Evolutionary conservation across 345 rosid species (phyloP), one percentile per base, ranked within the genome.

Genomic region (Mangifera indica): DNA sequence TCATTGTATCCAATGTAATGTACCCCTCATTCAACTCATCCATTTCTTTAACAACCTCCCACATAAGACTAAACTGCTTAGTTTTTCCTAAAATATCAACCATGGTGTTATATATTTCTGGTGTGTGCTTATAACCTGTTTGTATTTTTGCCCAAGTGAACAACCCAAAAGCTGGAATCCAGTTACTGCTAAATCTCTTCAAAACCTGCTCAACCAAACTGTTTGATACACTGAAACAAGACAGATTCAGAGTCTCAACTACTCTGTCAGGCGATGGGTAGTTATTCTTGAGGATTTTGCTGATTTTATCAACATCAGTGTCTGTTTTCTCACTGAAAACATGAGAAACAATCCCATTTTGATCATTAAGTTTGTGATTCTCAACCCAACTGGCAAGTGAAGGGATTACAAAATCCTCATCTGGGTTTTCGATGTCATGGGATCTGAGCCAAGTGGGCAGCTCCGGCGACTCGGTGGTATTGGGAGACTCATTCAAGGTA

Each of bases 141-240:
- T 85, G 93, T 49, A 81, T 53, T 78, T 90, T 85, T 78, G 97
- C 95, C 97, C 98, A 92, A 61, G 21, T 74, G 94, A 93, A 93
- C 61, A 84, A 63, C 48, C 91, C 95, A 48, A 81, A 82, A 11
- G 92, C 85, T n/a, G 84, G 73, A 26, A 79, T 70, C 97, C 91
- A 90, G 1, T 82, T 85, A 57, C 78, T 82, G 72, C 87, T 80
- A 70, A 88, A 93, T 57, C 92, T 84, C 70, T 78, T 87, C 83
- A 91, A 63, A 52, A 88, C 70, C 71, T 81, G 93, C 60, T 80
- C 73, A 60, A 90, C 81, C 81, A 84, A 75, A 67, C 53, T 66
- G 55, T 75, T 74, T 24, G 91, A 76, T 20, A 81, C 82, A 8
- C 63, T 69, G 3, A 87, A 79, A 69, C 72, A 69, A 34, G 84